Conservation (phyloP, 108 stramenopile species). For the Nannochloropsis gaditana region DNA sequence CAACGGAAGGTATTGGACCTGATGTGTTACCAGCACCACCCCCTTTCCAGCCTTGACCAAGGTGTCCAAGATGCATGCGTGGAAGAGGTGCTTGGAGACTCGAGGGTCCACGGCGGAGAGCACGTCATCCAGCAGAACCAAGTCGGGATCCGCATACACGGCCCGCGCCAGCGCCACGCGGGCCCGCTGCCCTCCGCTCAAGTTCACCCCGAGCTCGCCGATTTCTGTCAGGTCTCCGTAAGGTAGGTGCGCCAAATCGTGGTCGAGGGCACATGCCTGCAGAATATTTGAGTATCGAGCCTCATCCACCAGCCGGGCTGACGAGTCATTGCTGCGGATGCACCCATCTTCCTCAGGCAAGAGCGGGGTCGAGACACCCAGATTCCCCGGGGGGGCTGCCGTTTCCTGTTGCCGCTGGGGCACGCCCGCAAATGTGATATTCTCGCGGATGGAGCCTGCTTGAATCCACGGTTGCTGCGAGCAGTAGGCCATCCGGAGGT, state of each 20-base stretch:
- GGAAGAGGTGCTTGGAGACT: constrained; percentile 70
- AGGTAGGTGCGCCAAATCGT: constrained; percentile 37
- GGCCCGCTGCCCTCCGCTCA: constrained; percentile 80
- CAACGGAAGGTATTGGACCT: constrained; percentile 66
- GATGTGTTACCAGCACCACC: constrained; percentile 78
- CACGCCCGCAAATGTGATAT: neutral
- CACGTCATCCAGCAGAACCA: constrained; percentile 80
- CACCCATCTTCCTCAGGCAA: neutral
- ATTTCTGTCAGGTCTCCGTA: constrained; percentile 65
- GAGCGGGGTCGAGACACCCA: neutral
- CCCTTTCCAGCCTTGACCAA: constrained; percentile 57
- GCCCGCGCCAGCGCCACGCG: constrained; percentile 64
- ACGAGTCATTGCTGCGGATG: neutral
- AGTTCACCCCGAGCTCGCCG: constrained; percentile 83
- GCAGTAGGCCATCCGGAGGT: neutral
- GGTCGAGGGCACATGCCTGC: constrained; percentile 25
- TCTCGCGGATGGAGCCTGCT: neutral
- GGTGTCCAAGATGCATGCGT: constrained; percentile 44
- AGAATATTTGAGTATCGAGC: constrained; percentile 29
- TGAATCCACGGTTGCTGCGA: neutral
- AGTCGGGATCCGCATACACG: constrained; percentile 69
- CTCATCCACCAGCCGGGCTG: constrained; percentile 8
- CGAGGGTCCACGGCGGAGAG: constrained; percentile 81
- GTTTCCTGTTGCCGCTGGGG: neutral
- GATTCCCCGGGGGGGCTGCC: neutral